Evolutionary conservation across 2,329 filamentous ascomycete genomes (phyloP).

Genomic region (Colletotrichum gloeosporioides): DNA sequence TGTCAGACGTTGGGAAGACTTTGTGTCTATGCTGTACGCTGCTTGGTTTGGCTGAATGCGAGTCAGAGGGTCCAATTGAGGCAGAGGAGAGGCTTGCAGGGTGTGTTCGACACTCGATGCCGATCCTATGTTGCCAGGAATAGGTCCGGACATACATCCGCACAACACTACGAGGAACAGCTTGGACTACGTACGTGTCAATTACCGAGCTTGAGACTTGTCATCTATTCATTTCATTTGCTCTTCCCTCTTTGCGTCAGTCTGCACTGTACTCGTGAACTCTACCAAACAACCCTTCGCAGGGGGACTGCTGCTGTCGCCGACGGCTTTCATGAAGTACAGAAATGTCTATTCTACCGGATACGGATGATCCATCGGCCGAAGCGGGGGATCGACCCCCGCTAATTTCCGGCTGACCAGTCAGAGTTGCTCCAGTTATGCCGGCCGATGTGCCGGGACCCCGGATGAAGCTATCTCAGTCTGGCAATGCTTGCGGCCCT

Average conservation of each 20-base stretch:
- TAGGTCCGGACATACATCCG: not conserved
- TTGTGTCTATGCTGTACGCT: not conserved
- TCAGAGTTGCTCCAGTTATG: not conserved
- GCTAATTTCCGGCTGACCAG: not conserved
- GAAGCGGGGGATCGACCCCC: not conserved
- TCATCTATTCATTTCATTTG: not conserved
- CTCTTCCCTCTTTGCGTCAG: not conserved
- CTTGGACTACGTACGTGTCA: not conserved
- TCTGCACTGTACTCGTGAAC: not conserved
- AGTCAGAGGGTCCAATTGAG: not conserved
- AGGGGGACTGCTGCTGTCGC: not conserved
- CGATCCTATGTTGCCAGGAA: not conserved
- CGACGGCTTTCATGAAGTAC: not conserved
- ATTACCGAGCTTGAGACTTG: not conserved
- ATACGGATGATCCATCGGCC: not conserved
- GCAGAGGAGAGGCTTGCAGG: not conserved
- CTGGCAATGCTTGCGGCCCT: slow-evolving; percentile 14
- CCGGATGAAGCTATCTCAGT: not conserved
- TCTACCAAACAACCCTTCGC: not conserved
- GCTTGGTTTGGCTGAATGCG: not conserved
- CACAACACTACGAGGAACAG: not conserved
- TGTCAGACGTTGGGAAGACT: not conserved
- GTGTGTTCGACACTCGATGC: not conserved
- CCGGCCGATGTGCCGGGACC: not conserved
- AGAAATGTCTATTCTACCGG: not conserved